Evolutionary conservation across 805 yeast species (phyloP).

Genomic region (Pichia thaimueangensis): DNA sequence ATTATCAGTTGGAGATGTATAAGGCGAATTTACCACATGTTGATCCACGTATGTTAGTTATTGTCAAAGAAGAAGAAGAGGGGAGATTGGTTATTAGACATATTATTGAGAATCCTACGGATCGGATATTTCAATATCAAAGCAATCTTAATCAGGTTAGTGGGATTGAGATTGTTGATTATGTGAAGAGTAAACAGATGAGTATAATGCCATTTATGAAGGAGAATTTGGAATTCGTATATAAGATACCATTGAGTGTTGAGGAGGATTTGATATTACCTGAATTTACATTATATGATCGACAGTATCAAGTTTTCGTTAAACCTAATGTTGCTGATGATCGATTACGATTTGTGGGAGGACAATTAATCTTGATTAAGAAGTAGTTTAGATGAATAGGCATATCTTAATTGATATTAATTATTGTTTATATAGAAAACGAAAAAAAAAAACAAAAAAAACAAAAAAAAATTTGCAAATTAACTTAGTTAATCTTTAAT

Average conservation of each 20-base stretch:
- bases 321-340: slow-evolving; percentile 41
- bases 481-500: slow-evolving; percentile 43
- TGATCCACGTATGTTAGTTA: slow-evolving; percentile 62
- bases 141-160: slow-evolving; percentile 21
- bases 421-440: neutral
- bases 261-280: slow-evolving; percentile 39
- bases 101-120: slow-evolving; percentile 69
- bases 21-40: slow-evolving; percentile 53
- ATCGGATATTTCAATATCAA: slow-evolving; percentile 55
- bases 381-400: no score
- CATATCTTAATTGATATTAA: no score
- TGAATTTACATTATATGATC: slow-evolving; percentile 56
- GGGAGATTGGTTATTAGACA: slow-evolving; percentile 34
- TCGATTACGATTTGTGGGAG: slow-evolving; percentile 22
- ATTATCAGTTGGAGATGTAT: slow-evolving; percentile 36
- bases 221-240: slow-evolving; percentile 38
- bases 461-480: no score
- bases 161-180: slow-evolving; percentile 20
- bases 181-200: slow-evolving; percentile 30
- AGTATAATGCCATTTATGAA: slow-evolving; percentile 61
- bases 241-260: slow-evolving; percentile 20
- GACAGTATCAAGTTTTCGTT: slow-evolving; percentile 58
- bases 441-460: no score
- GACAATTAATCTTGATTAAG: slow-evolving; percentile 18
- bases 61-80: slow-evolving; percentile 16